Percentiles rank a stretch among this genome's conserved stretches.
These are phyloP conservation scores for Xylaria flabelliformis DNA, from an alignment of 495 filamentous ascomycete species.

Conservation along the genomic window DNA sequence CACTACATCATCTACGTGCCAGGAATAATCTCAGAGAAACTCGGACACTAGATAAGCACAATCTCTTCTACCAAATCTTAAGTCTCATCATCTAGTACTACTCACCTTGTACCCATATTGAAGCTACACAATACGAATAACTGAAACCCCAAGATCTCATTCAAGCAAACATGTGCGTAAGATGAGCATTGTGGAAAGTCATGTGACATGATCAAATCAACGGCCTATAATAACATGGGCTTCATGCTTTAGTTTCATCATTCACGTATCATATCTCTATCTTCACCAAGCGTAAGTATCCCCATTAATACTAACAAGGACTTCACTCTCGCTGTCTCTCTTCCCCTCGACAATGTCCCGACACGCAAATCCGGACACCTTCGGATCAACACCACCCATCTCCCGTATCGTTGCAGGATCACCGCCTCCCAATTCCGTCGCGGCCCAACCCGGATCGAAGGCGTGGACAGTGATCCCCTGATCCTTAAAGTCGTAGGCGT, in stretches of 20 bases:
- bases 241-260: neutral
- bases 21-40: neutral
- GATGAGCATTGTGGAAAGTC: neutral
- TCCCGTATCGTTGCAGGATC: neutral
- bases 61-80: neutral
- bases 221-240: neutral
- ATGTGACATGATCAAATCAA: neutral
- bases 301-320: constrained; percentile 16
- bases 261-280: neutral
- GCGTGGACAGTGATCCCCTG: constrained; percentile 15
- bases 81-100: neutral
- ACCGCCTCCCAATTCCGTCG: constrained; percentile 10
- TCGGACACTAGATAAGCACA: neutral
- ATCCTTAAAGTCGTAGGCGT: constrained; percentile 19
- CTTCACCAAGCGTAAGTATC: constrained; percentile 11
- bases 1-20: neutral
- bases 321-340: constrained; percentile 12
- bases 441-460: constrained; percentile 8
- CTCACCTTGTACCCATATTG: neutral
- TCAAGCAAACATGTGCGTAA: neutral
- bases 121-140: neutral
- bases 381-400: constrained; percentile 5
- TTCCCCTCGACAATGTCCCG: constrained; percentile 11
- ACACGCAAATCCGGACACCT: constrained; percentile 8
- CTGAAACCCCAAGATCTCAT: neutral